Evolutionary conservation across 192 early-diverging fungal species (phyloP).

Genomic region (Coemansia sp.): DNA sequence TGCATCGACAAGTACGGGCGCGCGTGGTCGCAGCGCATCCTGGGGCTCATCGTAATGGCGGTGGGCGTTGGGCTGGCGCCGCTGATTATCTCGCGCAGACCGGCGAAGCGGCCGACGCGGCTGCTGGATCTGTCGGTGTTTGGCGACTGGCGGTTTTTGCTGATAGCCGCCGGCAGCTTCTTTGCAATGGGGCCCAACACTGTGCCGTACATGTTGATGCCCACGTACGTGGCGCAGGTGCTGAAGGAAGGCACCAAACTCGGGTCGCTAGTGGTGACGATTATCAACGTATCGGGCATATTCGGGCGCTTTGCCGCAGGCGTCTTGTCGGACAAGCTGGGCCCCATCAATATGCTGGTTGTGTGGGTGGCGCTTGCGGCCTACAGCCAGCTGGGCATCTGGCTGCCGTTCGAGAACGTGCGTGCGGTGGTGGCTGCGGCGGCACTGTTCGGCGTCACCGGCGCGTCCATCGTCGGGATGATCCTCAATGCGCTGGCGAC

Average conservation of each 20-base stretch:
- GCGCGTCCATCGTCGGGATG: conserved; percentile 44
- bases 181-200: conserved; percentile 55
- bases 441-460: conserved; percentile 43
- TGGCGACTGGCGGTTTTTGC: conserved; percentile 37
- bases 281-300: conserved; percentile 47
- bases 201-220: conserved; percentile 49
- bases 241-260: conserved; percentile 28
- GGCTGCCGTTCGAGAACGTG: conserved; percentile 41
- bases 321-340: conserved; percentile 38
- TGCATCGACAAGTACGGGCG: conserved; percentile 34
- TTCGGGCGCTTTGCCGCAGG: conserved; percentile 48
- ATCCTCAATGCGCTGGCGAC: conserved; percentile 39
- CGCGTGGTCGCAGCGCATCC: conserved; percentile 42
- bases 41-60: conserved; percentile 31
- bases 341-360: conserved; percentile 37
- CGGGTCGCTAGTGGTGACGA: conserved; percentile 36
- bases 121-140: conserved; percentile 40
- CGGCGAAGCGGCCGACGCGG: conserved; percentile 11
- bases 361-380: conserved; percentile 39
- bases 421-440: conserved; percentile 29
- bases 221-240: conserved; percentile 42
- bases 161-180: conserved; percentile 44
- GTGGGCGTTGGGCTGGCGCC: conserved; percentile 40
- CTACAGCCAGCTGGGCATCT: conserved; percentile 46
- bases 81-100: conserved; percentile 26